A percentile compares a stretch with the other conserved stretches of the same genome.
These are phyloP conservation scores for Phyllosticta citriasiana DNA, from an alignment of 2,329 filamentous ascomycete species.

Conservation along the genomic window DNA sequence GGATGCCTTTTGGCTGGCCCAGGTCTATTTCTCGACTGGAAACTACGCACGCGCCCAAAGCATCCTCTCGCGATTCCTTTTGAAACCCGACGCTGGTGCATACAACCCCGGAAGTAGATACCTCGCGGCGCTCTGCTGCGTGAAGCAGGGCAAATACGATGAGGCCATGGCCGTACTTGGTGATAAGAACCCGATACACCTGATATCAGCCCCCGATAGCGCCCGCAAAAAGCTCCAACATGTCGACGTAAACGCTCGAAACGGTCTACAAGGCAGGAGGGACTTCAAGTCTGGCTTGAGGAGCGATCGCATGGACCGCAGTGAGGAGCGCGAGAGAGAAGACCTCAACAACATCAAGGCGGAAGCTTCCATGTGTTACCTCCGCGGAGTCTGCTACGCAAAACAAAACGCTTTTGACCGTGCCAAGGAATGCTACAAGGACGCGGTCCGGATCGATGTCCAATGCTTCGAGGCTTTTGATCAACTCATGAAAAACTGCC, in stretches of 20 bases:
- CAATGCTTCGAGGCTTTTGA: constrained; percentile 98
- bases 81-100: constrained; percentile 57
- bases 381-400: constrained; percentile 86
- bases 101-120: constrained; percentile 77
- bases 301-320: constrained; percentile 45
- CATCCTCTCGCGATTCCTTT: constrained; percentile 62
- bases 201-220: constrained; percentile 59
- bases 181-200: constrained; percentile 85
- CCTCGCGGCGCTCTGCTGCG: constrained; percentile 83
- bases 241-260: constrained; percentile 42
- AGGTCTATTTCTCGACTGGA: constrained; percentile 90
- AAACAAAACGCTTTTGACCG: constrained; percentile 96
- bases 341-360: constrained; percentile 70
- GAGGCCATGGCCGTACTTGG: constrained; percentile 80
- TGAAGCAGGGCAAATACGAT: constrained; percentile 83
- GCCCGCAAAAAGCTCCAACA: constrained; percentile 63
- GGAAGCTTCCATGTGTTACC: constrained; percentile 94
- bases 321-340: constrained; percentile 55
- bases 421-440: constrained; percentile 97
- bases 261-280: constrained; percentile 17
- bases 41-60: constrained; percentile 89
- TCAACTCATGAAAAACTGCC: constrained; percentile 90
- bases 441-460: constrained; percentile 90
- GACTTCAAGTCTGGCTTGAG: constrained; percentile 35
- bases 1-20: constrained; percentile 96